These are phyloP conservation scores for Phytophthora tubulina DNA, from an alignment of 352 stramenopile genomes.

Conservation along the genomic window DNA sequence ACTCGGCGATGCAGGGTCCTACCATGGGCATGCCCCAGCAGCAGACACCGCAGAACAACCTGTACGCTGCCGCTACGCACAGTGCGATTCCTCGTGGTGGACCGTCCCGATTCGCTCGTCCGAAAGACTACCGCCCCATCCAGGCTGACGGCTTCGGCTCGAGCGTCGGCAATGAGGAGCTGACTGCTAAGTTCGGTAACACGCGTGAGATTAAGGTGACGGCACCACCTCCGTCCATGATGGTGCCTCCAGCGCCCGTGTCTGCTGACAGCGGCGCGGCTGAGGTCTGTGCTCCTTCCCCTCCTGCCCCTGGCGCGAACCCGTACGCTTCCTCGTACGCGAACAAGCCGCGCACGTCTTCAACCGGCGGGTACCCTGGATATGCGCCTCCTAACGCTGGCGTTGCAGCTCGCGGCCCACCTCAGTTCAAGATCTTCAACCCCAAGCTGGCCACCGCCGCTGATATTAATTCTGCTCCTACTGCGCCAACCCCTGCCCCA, in stretches of 20 bases:
- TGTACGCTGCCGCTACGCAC: constrained; percentile 84
- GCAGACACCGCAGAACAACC: constrained; percentile 56
- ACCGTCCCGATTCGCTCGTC: constrained; percentile 60
- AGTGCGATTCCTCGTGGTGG: constrained; percentile 79
- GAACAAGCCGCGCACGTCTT: constrained; percentile 27
- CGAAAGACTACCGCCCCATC: constrained; percentile 84
- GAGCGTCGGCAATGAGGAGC: constrained; percentile 89
- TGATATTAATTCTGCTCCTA: constrained; percentile 27
- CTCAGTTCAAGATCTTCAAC: constrained; percentile 92
- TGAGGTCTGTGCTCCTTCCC: constrained; percentile 5
- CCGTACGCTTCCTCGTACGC: constrained; percentile 63
- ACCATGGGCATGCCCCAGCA: constrained; percentile 43
- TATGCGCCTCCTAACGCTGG: constrained; percentile 44
- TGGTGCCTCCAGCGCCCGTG: constrained; percentile 20
- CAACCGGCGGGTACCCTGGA: constrained; percentile 49
- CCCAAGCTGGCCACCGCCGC: constrained; percentile 65
- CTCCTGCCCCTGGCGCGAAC: constrained; percentile 50
- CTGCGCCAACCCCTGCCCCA: constrained; percentile 21
- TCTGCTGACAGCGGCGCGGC: constrained; percentile 14
- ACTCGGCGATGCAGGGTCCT: constrained; percentile 37
- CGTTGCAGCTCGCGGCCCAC: constrained; percentile 47
- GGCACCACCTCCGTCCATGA: constrained; percentile 66
- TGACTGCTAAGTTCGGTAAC: constrained; percentile 93
- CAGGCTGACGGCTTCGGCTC: constrained; percentile 91
- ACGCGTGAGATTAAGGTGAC: constrained; percentile 83